Percentiles rank a stretch among this genome's conserved stretches.
Conservation (phyloP, 768 basidiomycete species). For the Suillus paluster region DNA sequence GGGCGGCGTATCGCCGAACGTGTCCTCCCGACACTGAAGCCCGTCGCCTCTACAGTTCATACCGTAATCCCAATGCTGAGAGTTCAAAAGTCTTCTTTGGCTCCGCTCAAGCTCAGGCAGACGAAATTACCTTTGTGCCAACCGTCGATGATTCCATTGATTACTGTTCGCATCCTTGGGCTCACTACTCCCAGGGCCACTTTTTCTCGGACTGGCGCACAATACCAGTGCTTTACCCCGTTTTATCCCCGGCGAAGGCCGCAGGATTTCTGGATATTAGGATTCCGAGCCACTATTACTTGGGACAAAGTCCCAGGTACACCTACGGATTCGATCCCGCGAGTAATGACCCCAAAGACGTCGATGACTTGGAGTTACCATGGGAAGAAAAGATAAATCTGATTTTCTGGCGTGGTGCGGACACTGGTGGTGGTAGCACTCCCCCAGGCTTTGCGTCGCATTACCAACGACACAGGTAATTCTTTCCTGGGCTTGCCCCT, state of each 20-base stretch:
- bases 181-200: conserved; percentile 88
- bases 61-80: conserved; percentile 52
- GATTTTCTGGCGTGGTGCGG: conserved; percentile 95
- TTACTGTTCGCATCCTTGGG: conserved; percentile 82
- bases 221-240: conserved; percentile 85
- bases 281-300: conserved; percentile 97
- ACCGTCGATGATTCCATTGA: conserved; percentile 69
- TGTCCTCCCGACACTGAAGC: conserved; percentile 81
- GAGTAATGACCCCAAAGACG: conserved; percentile 69
- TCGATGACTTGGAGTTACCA: conserved; percentile 84
- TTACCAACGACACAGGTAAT: conserved; percentile 86
- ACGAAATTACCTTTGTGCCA: conserved; percentile 67
- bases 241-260: conserved; percentile 91
- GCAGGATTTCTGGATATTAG: conserved; percentile 87
- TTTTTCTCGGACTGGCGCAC: conserved; percentile 98
- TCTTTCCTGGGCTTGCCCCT: conserved; percentile 18
- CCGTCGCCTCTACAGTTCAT: conserved; percentile 80
- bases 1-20: conserved; percentile 95
- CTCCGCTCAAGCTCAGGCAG: conserved; percentile 35
- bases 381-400: conserved; percentile 90
- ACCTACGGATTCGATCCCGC: conserved; percentile 92
- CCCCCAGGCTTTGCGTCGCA: conserved; percentile 81
- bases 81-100: conserved; percentile 32
- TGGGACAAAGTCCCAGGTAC: conserved; percentile 77
- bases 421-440: conserved; percentile 90